phyloP scores from a whole-genome alignment of 441 rosid genomes.

The Hura crepitans region DNA sequence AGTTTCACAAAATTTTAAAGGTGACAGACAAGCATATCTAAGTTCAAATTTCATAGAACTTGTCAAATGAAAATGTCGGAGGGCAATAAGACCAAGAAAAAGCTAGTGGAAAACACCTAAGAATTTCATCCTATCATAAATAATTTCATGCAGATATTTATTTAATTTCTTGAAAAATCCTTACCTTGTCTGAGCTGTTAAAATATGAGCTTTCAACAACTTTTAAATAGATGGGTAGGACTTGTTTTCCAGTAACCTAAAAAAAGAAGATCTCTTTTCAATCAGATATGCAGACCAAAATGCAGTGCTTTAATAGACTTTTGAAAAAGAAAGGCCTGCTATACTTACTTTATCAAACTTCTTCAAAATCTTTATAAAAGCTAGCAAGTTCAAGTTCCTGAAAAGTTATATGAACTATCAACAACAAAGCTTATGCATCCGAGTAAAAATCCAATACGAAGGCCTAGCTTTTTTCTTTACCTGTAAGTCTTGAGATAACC shows the following conservation, averaged over 20 bases:
- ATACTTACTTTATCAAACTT: slow-evolving; percentile 79
- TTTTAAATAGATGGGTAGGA: slow-evolving; percentile 79
- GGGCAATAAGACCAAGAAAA: slow-evolving; percentile 17
- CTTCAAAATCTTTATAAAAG: slow-evolving; percentile 91
- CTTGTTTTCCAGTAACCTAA: slow-evolving; percentile 83
- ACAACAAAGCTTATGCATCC: neutral
- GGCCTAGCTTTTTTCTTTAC: slow-evolving; percentile 21
- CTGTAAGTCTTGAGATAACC: slow-evolving; percentile 86
- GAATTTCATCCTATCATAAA: slow-evolving; percentile 12
- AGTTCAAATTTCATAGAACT: slow-evolving; percentile 17
- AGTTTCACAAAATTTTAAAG: neutral
- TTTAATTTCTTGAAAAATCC: too few species aligned
- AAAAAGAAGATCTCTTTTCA: slow-evolving; percentile 2
- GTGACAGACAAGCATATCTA: slow-evolving; percentile 40
- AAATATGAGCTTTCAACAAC: slow-evolving; percentile 94
- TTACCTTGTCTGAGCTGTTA: slow-evolving; percentile 90
- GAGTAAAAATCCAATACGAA: neutral
- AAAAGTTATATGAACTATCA: slow-evolving; percentile 12
- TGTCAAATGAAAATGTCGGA: slow-evolving; percentile 42
- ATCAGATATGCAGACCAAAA: slow-evolving; percentile 10
- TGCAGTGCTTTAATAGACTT: slow-evolving; percentile 14
- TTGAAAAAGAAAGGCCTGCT: neutral
- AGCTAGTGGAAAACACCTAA: slow-evolving; percentile 31
- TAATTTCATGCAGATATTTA: slow-evolving; percentile 17
- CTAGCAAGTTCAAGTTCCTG: slow-evolving; percentile 95